Base-by-base conservation (phyloP, 169 alveolate genomes). In the Ichthyophthirius multifiliis region DNA sequence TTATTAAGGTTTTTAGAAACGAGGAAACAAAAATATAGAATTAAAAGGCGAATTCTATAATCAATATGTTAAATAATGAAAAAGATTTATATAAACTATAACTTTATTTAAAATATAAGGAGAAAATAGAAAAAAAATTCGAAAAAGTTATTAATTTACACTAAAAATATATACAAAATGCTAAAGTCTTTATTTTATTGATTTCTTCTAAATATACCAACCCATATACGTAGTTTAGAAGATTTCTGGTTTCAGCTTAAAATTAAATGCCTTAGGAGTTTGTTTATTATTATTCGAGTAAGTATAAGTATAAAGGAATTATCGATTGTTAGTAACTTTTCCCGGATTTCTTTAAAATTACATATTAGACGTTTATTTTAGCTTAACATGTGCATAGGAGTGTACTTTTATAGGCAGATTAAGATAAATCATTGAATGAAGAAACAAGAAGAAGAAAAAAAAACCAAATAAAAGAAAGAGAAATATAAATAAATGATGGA, bases 241-340 rank as follows among this genome's bases (percentile, higher is more conserved):
- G 47, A 32, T 81, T 81, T 73, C 39, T 81, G 39, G 48, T 18
- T 71, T 75, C 86, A 6, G 82, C 86, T 12, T 39, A 81, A 41
- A n/a, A 44, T 3, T 18, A 55, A 15, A 32, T 81, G 20, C 80
- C 82, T 3, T 32, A 81, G 30, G 82, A 81, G n/a, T 23, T 81
- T 20, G 32, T 45, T 4, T 81, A 35, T 27, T 81, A 43, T 55
- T 81, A 81, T 32, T 55, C 76, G 2, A 71, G 82, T 48, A 71
- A 41, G 55, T 71, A 63, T 48, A 81, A 81, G 27, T 43, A 71
- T 41, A 81, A 81, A 16, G 76, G 76, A 20, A 48, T 81, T 20
- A 81, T 76, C 20, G 86, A 81, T 55, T 20, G 47, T 27, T 27
- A 71, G 76, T 44, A 64, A 27, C 73, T 71, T 43, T 81, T 81